Conservation (phyloP, 345 rosid species). For the Hypericum androsaemum region DNA sequence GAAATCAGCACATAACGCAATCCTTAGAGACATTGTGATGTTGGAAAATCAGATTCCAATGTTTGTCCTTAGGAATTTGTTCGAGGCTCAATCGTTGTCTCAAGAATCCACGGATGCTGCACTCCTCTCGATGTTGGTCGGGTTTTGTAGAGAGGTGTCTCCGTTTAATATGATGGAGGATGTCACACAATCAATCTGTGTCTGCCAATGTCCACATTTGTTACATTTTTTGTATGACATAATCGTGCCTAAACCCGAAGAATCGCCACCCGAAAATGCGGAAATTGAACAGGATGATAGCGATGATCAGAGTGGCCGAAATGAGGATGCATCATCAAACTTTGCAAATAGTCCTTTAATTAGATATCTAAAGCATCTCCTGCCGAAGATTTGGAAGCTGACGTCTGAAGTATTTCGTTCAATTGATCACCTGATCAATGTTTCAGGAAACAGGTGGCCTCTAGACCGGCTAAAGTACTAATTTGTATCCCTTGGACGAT, state of each 20-base stretch:
- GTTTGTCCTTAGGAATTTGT: slow-evolving; percentile 35
- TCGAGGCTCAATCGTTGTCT: slow-evolving; percentile 34
- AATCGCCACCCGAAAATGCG: slow-evolving; percentile 5
- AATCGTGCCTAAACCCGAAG: slow-evolving; percentile 34
- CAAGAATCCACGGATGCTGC: slow-evolving; percentile 28
- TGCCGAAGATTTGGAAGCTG: slow-evolving; percentile 17
- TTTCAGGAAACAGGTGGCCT: slow-evolving; percentile 20
- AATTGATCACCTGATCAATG: slow-evolving; percentile 7
- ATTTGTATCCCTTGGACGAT: slow-evolving; percentile 41
- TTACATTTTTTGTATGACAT: slow-evolving; percentile 44
- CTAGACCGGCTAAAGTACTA: slow-evolving; percentile 22
- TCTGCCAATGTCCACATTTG: slow-evolving; percentile 32
- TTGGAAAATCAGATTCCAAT: slow-evolving; percentile 66
- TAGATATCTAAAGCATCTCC: slow-evolving; percentile 16
- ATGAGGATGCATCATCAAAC: slow-evolving; percentile 6
- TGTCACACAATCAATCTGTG: slow-evolving; percentile 8
- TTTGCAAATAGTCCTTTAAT: slow-evolving; percentile 7
- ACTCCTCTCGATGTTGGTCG: slow-evolving; percentile 28
- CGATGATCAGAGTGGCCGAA: background rate
- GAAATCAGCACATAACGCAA: slow-evolving; percentile 39
- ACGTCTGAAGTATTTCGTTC: slow-evolving; percentile 11
- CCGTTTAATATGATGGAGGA: slow-evolving; percentile 34
- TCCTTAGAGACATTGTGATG: slow-evolving; percentile 59
- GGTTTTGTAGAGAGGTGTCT: slow-evolving; percentile 42
- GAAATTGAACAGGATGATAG: slow-evolving; percentile 15